Evolutionary conservation across 2,329 filamentous ascomycete genomes (phyloP), one percentile per base, ranked within the genome.

Genomic region (Leptosphaerulina australis): DNA sequence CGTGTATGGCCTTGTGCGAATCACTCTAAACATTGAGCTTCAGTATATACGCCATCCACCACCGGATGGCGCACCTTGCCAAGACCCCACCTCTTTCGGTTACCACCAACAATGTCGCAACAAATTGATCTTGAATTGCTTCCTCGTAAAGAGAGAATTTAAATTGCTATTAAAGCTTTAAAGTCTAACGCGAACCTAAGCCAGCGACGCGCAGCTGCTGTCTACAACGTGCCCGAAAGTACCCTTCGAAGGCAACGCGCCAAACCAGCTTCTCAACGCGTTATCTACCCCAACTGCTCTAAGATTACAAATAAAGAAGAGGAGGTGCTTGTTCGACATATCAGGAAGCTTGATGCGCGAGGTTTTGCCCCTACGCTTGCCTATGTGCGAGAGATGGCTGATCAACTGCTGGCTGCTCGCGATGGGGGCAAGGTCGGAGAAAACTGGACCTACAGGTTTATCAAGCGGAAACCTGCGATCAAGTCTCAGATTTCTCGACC

Each of bases 391-490:
- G 31, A 41, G 22, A 59, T 57, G 31, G 50, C 56, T 20, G 40
- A 55, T 34, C 22, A 54, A 29, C 45, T 59, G 31, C 31, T 28
- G 3, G 37, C 37, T 40, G 15, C 37, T 9, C 15, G 37, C 14
- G 10, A n/a, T 18, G 17, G 17, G 18, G 31, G 31, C 29, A 5
- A 38, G 17, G 44, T 49, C 49, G 31, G 56, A 28, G 33, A 46
- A 30, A 55, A 57, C 10, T 57, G 44, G 56, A 31, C 41, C n/a
- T 37, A 14, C 4, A 50, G 36, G 30, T 34, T 59, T 20, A 38
- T 57, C 12, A 6, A 28, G 8, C 46, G 43, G n/a, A 52, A 44
- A 14, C 43, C 38, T 39, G 31, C 48, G 39, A 20, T 55, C 7
- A 51, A 50, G 26, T 45, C 44, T 34, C 34, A 41, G 21, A 4